Evolutionary conservation across 257 asterid species (phyloP), one percentile per base, ranked within the genome.

Genomic region (Phtheirospermum japonicum): DNA sequence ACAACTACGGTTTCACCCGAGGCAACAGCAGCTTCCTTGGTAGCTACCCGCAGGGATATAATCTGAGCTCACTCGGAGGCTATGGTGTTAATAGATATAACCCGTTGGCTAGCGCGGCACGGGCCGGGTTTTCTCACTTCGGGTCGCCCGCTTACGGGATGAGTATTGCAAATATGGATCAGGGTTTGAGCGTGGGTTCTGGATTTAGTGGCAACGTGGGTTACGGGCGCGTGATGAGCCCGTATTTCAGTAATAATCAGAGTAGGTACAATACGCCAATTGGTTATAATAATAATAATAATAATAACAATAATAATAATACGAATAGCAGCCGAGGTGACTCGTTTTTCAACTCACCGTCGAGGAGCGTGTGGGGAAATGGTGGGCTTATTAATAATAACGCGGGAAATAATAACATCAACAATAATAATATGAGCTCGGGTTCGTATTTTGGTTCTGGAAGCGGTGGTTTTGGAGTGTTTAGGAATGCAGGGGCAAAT

Each of bases 301-400:
- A 9, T 3, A 23, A 23, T 3, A 23, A 23, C 28, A 3, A 1
- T 23, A 23, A 23, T 23, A 1, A 23, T 23, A 42, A 81, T 64
- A 48, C 59, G 39, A 79, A 65, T 76, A 73, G 67, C 74, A 81
- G 63, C 74, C 68, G 90, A 6, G 83, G 86, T 16, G 90, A 81
- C 39, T 76, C 89, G 11, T 74, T 76, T 62, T 55, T 81, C 7
- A 75, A 78, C 63, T 75, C 91, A 2, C 64, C 94, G 23, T 61
- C 94, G 2, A 78, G 92, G 77, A 89, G 79, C 72, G 74, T 80
- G 37, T 81, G 95, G 95, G 95, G 92, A 61, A 76, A 73, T 59
- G 77, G 81, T 49, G 79, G 79, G 51, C 52, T 45, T 45, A 59
- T 45, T 45, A 59, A 68, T 46, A 73, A 62, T 39, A 58, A 72